Percentiles rank a stretch among this genome's conserved stretches.
Evolutionary conservation across 2,329 filamentous ascomycete species (phyloP).

Genomic region (Calonectria fujianensis): DNA sequence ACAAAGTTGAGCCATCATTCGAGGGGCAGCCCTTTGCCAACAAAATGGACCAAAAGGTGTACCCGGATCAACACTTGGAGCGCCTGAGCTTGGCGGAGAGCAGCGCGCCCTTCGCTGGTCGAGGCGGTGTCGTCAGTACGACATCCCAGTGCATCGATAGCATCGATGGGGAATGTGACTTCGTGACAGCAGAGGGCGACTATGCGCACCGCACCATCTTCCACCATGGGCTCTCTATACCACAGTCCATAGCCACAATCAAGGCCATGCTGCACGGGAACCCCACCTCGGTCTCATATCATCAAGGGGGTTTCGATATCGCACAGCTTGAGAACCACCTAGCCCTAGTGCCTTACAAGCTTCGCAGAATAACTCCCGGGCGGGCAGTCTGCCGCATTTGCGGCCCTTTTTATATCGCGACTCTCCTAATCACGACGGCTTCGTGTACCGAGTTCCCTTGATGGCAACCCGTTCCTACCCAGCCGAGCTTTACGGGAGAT

Average conservation of each 20-base stretch:
- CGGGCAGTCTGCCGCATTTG: neutral
- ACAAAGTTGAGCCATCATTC: no score
- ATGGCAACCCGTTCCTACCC: neutral
- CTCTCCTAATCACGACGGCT: neutral
- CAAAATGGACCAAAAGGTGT: no score
- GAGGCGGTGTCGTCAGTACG: no score
- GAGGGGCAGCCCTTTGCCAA: no score
- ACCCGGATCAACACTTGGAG: no score
- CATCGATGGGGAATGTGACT: neutral
- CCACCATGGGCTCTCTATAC: neutral
- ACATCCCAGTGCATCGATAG: neutral
- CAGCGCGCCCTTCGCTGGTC: no score
- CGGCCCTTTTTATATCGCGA: neutral
- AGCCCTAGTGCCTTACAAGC: no score
- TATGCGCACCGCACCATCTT: neutral
- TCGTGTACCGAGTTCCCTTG: conserved; percentile 1
- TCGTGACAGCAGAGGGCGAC: neutral
- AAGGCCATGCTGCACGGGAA: neutral
- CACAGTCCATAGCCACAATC: neutral
- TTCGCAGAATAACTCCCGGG: neutral
- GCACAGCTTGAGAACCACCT: neutral
- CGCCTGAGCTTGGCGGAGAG: no score
- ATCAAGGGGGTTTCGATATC: neutral
- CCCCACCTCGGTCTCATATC: neutral
- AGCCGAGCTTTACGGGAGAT: neutral